Evolutionary conservation across 1,284 basidiomycete species (phyloP), one percentile per base, ranked within the genome.

Genomic region (Ustilago crameri): DNA sequence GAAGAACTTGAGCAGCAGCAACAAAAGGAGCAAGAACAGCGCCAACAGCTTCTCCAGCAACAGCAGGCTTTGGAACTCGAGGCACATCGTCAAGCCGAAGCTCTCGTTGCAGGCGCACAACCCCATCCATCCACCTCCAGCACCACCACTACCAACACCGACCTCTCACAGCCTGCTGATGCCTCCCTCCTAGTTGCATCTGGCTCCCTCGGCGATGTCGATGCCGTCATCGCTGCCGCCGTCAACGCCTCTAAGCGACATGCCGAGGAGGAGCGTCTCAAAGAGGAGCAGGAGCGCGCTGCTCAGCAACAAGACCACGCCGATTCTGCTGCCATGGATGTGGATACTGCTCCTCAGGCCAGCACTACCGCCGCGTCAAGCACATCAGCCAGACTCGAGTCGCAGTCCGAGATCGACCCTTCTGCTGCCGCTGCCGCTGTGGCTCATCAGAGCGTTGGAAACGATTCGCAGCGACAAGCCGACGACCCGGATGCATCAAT

Each of bases 1-100:
- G 68, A 71, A 37, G 68, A 60, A 37, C 58, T 71, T 26, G 68
- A 71, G 34, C 57, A 68, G 54, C 65, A 68, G 59, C 59, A 61
- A 37, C 58, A 67, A 47, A 60, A 67, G 53, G 64, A 67, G 37
- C 58, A 56, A n/a, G 57, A 61, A 41, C 64, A 67, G 42, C 64
- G 58, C 24, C 57, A 70, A 34, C 61, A 65, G 51, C 67, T 66
- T 5, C 63, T 60, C 18, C 64, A 65, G 40, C 55, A 63, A 37
- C 64, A 61, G 46, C 61, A 70, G 32, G 61, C 67, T 27, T 56
- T 61, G 4, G 45, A 61, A 47, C 51, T 60, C 40, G 49, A 55
- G 38, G 61, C 55, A 12, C 67, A 50, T 32, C 59, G 51, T 17
- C 52, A 57, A 44, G 61, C 53, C 9, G 52, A 56, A n/a, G 53